Conservation (phyloP, 225 moss, liverwort and hornwort genomes). For the Takakia lepidozioides region DNA sequence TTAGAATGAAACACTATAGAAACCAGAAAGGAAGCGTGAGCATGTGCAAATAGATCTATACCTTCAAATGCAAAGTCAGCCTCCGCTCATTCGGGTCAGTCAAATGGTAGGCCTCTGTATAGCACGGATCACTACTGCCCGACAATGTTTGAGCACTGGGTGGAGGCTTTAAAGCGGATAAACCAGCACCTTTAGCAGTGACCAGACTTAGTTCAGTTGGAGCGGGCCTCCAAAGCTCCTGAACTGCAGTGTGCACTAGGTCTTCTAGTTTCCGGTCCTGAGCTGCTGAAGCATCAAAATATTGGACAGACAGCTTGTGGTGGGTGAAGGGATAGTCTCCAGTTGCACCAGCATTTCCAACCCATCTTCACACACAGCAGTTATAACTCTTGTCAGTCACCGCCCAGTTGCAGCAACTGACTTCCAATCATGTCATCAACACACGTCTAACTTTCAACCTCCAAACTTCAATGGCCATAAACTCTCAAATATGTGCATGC, state of each 20-base stretch:
- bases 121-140: constrained; percentile 98
- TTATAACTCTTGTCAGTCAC: too few species aligned
- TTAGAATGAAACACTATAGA: too few species aligned
- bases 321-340: constrained; percentile 96
- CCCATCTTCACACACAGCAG: constrained; percentile 50
- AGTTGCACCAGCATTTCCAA: constrained; percentile 68
- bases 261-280: constrained; percentile 95
- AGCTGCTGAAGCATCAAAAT: constrained; percentile 83
- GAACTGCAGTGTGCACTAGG: constrained; percentile 83
- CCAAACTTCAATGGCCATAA: too few species aligned
- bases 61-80: constrained; percentile 92
- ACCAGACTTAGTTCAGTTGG: constrained; percentile 72
- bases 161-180: constrained; percentile 55
- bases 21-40: too few species aligned
- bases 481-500: too few species aligned
- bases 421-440: too few species aligned
- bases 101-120: constrained; percentile 96
- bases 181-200: constrained; percentile 42
- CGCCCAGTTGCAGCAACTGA: too few species aligned
- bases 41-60: too few species aligned
- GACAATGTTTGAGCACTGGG: constrained; percentile 67
- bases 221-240: constrained; percentile 93
- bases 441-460: too few species aligned
- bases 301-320: constrained; percentile 93
- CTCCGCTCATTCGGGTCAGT: constrained; percentile 83